Evolutionary conservation across 169 alveolate species (phyloP), one percentile per base, ranked within the genome.

Genomic region (Theileria parva): DNA sequence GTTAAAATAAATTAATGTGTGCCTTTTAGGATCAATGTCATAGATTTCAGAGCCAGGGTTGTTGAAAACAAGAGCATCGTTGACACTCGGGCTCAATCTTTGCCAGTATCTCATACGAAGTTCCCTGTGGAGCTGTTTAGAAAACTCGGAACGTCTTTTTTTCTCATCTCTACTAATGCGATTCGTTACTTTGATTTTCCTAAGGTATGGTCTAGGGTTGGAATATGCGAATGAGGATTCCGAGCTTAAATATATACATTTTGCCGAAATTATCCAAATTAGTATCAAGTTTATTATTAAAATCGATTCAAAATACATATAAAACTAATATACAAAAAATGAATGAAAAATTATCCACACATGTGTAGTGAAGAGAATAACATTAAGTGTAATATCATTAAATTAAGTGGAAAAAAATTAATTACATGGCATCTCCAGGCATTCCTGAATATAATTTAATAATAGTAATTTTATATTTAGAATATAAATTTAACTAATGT

Each of bases 31-130:
- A 77, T 83, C 89, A 70, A 83, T 77, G 7, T 73, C 80, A 53
- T 73, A 44, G n/a, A 30, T 15, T 15, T 11, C 66, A 23, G 69
- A 25, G 11, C 28, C 39, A 15, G 76, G 85, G 25, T 79, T 60
- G 27, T 75, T 34, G 77, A 60, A 83, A 50, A 50, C 44, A n/a
- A 83, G 48, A 64, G 73, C 69, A 23, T 55, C 74, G 85, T 85
- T 85, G 4, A 85, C 88, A 9, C 68, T 68, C 7, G 81, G 81
- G 28, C 57, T 74, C 37, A 85, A 25, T 19, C 91, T 53, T 32
- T 57, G 79, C 91, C 91, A 85, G 65, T 85, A 85, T 34, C 77
- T 85, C 87, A 85, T 69, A 9, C 86, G 83, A 12, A 85, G 79
- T 32, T 85, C 91, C 57, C 70, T 78, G 55, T 72, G 84, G 28